Conservation (phyloP, 495 filamentous ascomycete species). For the Lophiotrema nucula region DNA sequence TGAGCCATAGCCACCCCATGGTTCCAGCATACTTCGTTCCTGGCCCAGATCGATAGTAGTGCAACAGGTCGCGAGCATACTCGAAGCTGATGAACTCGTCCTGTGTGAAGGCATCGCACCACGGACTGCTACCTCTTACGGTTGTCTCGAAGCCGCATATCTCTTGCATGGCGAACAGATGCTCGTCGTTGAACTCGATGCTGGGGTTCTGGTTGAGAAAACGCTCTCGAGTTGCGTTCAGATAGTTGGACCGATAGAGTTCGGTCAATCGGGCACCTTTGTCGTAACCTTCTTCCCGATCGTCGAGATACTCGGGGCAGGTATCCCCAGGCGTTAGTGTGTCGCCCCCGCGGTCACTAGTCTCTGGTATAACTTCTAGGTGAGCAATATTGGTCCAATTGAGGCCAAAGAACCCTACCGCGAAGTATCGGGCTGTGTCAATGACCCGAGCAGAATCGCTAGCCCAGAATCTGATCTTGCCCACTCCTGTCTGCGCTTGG, state of each 20-base stretch:
- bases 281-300: conserved; percentile 50
- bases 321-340: conserved; percentile 61
- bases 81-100: conserved; percentile 59
- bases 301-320: conserved; percentile 52
- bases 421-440: conserved; percentile 58
- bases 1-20: conserved; percentile 64
- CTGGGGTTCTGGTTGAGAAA: conserved; percentile 47
- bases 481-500: background rate
- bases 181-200: conserved; percentile 43
- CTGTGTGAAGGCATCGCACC: conserved; percentile 59
- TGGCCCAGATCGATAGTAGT: conserved; percentile 62
- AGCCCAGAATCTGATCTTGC: conserved; percentile 52
- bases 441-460: conserved; percentile 57
- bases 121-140: conserved; percentile 53
- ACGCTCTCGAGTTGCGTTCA: conserved; percentile 48
- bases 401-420: conserved; percentile 56
- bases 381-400: conserved; percentile 47
- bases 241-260: conserved; percentile 51
- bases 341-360: conserved; percentile 49
- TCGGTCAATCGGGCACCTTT: conserved; percentile 49
- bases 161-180: conserved; percentile 62
- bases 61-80: conserved; percentile 60
- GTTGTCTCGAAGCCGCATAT: conserved; percentile 62
- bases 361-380: conserved; percentile 56
- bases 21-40: conserved; percentile 56